Evolutionary conservation across 176 grass and related monocot genomes (phyloP), one percentile per base, ranked within the genome.

Genomic region (Echinochloa phyllopogon): DNA sequence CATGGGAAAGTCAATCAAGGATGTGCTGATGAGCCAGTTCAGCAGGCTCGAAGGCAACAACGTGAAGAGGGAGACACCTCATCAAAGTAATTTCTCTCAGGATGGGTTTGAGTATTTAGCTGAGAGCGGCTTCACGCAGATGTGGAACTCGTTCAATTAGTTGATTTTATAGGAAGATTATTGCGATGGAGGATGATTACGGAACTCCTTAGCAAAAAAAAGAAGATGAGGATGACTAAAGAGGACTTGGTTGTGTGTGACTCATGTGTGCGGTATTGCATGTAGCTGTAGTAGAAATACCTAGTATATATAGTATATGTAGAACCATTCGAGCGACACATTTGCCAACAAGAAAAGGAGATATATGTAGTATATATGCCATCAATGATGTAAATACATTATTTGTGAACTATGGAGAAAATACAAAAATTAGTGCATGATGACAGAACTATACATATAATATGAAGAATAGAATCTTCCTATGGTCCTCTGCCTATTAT

Each of bases 101-200:
- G 95, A 86, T 71, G 88, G 87, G 51, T 90, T 95, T 27, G 96
- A 88, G 38, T 94, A 93, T 82, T 82, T 91, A 40, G 77, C 83
- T 76, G 92, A 94, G 47, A 93, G 90, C 59, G 82, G 90, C 8
- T 86, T 93, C 61, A 84, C 95, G 42, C 87, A 95, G 78, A 82
- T 98, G 75, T 94, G 93, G 90, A 95, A 93, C 83, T 80, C 84
- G 17, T 82, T 91, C 80, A 63, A 15, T 63, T 87, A 63, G 21
- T 83, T 75, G 60, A 79, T 90, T 80, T 79, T 84, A 69, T 62
- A 75, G 69, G 76, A 43, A 80, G 79, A 78, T 86, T 41, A 60
- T 11, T 73, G 50, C 67, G 13, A 79, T 73, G 23, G 24, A 83
- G 47, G 59, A 78, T 6, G 57, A 55, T 69, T 82, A 77, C 41